Evolutionary conservation across 176 grass and related monocot species (phyloP), one percentile per base, ranked within the genome.

Genomic region (Areca catechu): DNA sequence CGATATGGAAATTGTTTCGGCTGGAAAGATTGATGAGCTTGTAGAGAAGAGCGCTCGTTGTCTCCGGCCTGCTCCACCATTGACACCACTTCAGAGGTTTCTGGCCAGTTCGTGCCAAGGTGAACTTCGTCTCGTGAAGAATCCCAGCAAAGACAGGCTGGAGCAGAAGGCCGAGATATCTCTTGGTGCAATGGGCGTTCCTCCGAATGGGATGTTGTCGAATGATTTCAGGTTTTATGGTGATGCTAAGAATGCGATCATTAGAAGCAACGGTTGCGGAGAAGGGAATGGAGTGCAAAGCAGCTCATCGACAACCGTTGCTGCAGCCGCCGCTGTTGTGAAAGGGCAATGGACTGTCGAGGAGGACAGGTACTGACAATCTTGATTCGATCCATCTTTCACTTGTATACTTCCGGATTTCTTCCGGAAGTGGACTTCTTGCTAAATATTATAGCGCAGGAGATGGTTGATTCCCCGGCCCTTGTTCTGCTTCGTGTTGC

Each of bases 311-410:
- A 12, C 34, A 12, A 43, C 34, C 3, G 34, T 53, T 56, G 28
- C 62, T 65, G 30, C 48, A 53, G 5, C 3, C 49, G 29, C 27
- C 16, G 0, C 68, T 66, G 60, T 76, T 51, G 59, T 68, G 48
- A 95, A 86, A 61, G 76, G 86, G 20, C 61, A 82, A 16, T 90
- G 83, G 86, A 90, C 83, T 4, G 58, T 58, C 0, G 74, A 84
- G 62, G 90, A 95, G 30, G 90, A 95, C 17, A 76, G 55, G 90
- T 84, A 56, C 28, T 0, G 15, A 16, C 15, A 3, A 15, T 6
- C 34, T 43, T 43, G 34, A 7, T 43, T 43, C 14, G 34, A 7
- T 14, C 3, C 34, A 14, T 43, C 10, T 43, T 43, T 10, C 34
- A 1, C 34, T 43, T 3, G 6, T 14, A 43, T 3, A 12, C 10